phyloP scores from a whole-genome alignment of 352 stramenopile genomes.

The Phytopythium mirpurense region DNA sequence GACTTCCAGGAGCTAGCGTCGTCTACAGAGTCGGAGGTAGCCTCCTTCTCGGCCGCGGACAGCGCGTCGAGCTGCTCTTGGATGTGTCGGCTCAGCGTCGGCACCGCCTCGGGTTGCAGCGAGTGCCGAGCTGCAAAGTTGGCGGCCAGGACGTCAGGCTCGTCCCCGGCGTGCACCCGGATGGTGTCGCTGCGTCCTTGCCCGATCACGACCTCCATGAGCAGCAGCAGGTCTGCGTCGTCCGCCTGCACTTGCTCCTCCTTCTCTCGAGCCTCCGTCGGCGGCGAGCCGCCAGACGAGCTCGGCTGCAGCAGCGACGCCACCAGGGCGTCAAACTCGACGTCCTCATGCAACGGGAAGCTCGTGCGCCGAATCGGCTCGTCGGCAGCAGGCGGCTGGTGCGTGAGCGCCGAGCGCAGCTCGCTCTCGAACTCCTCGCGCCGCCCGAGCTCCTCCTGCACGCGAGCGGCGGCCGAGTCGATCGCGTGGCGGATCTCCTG shows the following conservation, averaged over 20 bases:
- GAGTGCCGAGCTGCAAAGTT: conserved; percentile 47
- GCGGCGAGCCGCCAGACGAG: background rate
- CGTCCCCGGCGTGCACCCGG: conserved; percentile 50
- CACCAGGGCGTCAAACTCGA: conserved; percentile 5
- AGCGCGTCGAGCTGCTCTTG: conserved; percentile 48
- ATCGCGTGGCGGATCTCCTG: conserved; percentile 54
- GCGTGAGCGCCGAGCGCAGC: conserved; percentile 16
- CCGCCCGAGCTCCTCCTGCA: conserved; percentile 29
- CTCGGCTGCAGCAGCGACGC: conserved; percentile 2
- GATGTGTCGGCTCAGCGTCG: conserved; percentile 52
- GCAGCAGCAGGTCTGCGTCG: conserved; percentile 42
- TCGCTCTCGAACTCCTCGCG: conserved; percentile 37
- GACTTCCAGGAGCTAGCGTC: background rate
- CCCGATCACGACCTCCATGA: conserved; percentile 78
- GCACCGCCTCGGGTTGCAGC: conserved; percentile 41
- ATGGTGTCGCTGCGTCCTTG: conserved; percentile 67
- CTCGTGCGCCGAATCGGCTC: background rate
- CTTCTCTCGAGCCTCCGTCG: background rate
- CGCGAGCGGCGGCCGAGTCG: conserved; percentile 35
- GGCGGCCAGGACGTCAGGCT: conserved; percentile 34
- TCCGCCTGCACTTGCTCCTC: background rate
- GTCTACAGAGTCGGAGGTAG: background rate
- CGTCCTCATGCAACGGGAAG: background rate
- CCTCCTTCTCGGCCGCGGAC: conserved; percentile 19
- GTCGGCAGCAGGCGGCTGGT: background rate